phyloP scores from a whole-genome alignment of 306 rosid species.

The Vicia villosa region DNA sequence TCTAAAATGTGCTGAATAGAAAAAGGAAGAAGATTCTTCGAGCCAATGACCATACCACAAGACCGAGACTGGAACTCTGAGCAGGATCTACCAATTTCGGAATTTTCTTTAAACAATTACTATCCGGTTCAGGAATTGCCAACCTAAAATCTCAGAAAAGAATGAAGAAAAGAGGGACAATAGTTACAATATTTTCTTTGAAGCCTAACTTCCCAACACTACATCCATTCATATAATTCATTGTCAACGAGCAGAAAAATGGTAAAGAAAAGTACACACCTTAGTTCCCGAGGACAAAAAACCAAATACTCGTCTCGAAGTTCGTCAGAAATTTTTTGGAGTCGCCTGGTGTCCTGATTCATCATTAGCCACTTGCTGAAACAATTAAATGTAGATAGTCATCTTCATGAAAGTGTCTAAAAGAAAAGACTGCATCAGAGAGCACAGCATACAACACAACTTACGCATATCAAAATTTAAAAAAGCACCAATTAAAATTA shows the following conservation, averaged over 20 bases:
- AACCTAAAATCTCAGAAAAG: constrained; percentile 51
- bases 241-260: constrained; percentile 23
- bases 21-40: constrained; percentile 22
- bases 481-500: no score
- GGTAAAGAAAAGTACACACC: constrained; percentile 49
- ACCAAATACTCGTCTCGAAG: constrained; percentile 75
- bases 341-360: constrained; percentile 88
- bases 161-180: constrained; percentile 6
- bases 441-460: constrained; percentile 17
- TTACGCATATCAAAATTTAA: no score
- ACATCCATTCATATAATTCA: background rate
- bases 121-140: constrained; percentile 79
- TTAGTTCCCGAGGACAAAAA: constrained; percentile 73
- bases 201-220: background rate
- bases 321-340: constrained; percentile 82
- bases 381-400: constrained; percentile 37
- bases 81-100: constrained; percentile 83
- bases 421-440: constrained; percentile 21
- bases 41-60: constrained; percentile 62
- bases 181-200: background rate
- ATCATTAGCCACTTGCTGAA: constrained; percentile 98
- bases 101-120: constrained; percentile 69
- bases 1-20: constrained; percentile 20
- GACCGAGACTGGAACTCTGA: constrained; percentile 62
- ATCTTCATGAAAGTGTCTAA: constrained; percentile 33